phyloP scores from a whole-genome alignment of 306 rosid species.

The Begonia fuchsioides region DNA sequence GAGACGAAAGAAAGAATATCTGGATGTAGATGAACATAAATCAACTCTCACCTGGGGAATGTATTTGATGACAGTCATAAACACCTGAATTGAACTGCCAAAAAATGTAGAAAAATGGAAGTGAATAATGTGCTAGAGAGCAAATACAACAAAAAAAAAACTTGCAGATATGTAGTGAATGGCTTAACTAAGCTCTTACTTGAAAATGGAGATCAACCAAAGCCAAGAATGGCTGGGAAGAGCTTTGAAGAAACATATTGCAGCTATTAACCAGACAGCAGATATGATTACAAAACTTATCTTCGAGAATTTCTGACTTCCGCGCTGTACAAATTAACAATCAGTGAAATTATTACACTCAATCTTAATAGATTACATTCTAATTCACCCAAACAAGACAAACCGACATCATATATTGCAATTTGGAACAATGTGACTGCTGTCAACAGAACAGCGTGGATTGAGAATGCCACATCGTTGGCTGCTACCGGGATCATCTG shows the following conservation, averaged over 20 bases:
- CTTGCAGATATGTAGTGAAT: too few species aligned
- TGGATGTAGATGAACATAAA: too few species aligned
- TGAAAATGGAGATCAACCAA: conserved; percentile 67
- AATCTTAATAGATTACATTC: neutral
- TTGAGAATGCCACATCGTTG: conserved; percentile 86
- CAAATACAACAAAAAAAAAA: too few species aligned
- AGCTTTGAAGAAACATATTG: conserved; percentile 58
- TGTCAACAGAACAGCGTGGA: conserved; percentile 71
- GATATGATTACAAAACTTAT: conserved; percentile 31
- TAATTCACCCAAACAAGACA: neutral
- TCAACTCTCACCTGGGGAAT: conserved; percentile 67
- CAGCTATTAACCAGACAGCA: conserved; percentile 53
- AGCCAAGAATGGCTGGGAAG: conserved; percentile 69
- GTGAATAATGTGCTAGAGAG: too few species aligned
- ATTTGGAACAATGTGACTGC: conserved; percentile 58
- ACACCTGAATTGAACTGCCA: conserved; percentile 72
- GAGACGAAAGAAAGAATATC: too few species aligned
- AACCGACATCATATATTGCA: conserved; percentile 49
- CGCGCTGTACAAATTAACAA: conserved; percentile 36
- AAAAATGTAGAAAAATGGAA: neutral
- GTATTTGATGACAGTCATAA: conserved; percentile 72
- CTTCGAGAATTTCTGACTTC: conserved; percentile 63
- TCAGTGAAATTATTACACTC: neutral
- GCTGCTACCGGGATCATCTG: conserved; percentile 98
- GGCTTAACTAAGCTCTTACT: conserved; percentile 22